Evolutionary conservation across 2,329 filamentous ascomycete genomes (phyloP).

Genomic region (Cytospora piceicola): DNA sequence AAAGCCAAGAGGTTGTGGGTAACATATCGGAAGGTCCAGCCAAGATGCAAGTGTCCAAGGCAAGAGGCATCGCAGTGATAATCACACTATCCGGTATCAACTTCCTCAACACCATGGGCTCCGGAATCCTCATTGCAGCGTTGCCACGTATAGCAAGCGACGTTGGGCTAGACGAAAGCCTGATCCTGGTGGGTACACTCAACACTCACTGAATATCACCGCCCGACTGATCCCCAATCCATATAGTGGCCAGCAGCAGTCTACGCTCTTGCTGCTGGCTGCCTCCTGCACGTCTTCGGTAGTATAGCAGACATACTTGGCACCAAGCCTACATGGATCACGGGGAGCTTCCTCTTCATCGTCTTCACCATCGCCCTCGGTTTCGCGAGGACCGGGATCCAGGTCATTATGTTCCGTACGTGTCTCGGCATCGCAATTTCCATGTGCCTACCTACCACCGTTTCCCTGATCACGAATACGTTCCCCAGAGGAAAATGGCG

Average conservation of each 20-base stretch:
- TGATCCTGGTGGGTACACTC: constrained; percentile 35
- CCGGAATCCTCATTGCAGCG: constrained; percentile 43
- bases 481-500: constrained; percentile 43
- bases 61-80: constrained; percentile 38
- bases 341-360: constrained; percentile 40
- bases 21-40: neutral
- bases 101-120: constrained; percentile 44
- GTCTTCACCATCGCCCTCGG: constrained; percentile 42
- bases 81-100: constrained; percentile 41
- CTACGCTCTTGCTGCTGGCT: constrained; percentile 34
- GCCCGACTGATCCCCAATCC: neutral
- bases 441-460: constrained; percentile 44
- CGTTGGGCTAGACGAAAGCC: constrained; percentile 37
- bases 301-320: constrained; percentile 45
- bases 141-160: constrained; percentile 45
- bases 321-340: constrained; percentile 40
- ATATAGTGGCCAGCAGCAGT: constrained; percentile 36
- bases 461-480: constrained; percentile 44
- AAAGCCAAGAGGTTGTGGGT: neutral
- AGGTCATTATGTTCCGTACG: constrained; percentile 45
- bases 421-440: constrained; percentile 43
- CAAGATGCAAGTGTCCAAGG: constrained; percentile 33
- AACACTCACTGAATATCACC: neutral
- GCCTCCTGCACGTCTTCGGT: constrained; percentile 42
- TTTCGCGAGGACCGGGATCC: constrained; percentile 40